Evolutionary conservation across 1,284 basidiomycete genomes (phyloP).

Genomic region (Sanghuangporus sanghuang): DNA sequence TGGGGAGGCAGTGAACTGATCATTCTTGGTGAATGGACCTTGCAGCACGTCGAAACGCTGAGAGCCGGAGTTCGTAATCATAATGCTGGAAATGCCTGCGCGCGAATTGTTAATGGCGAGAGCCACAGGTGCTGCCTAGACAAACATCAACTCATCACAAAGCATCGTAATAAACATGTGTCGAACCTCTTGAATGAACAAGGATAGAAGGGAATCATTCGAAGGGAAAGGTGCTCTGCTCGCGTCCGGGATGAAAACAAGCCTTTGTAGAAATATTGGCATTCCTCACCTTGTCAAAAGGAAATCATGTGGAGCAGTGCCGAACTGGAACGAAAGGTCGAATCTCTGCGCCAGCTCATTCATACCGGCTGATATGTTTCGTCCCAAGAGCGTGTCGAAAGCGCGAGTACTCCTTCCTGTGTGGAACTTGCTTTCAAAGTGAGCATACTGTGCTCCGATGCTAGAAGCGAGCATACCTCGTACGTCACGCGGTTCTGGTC

Average conservation of each 20-base stretch:
- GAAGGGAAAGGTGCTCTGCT: constrained; percentile 59
- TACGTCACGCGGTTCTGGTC: constrained; percentile 73
- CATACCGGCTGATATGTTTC: constrained; percentile 51
- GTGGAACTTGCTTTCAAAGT: constrained; percentile 46
- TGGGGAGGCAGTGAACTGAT: constrained; percentile 69
- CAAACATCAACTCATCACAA: too few relatives aligned
- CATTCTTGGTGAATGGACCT: constrained; percentile 74
- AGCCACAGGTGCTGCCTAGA: constrained; percentile 48
- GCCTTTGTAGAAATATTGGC: background rate
- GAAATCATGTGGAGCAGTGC: constrained; percentile 70
- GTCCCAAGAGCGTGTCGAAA: constrained; percentile 55
- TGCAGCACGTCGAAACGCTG: constrained; percentile 68
- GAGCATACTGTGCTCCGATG: background rate
- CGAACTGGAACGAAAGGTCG: constrained; percentile 51
- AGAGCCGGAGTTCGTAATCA: constrained; percentile 72
- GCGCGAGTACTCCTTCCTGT: constrained; percentile 35
- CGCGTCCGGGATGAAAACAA: background rate
- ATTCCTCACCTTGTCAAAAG: background rate
- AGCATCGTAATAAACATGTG: too few relatives aligned
- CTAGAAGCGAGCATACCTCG: constrained; percentile 37
- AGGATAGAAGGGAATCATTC: constrained; percentile 54
- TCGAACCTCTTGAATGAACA: constrained; percentile 37
- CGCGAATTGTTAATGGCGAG: constrained; percentile 58
- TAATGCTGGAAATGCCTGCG: constrained; percentile 34
- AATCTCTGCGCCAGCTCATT: constrained; percentile 46